Conservation (phyloP, 352 stramenopile species). For the Globisporangium takayamanum region DNA sequence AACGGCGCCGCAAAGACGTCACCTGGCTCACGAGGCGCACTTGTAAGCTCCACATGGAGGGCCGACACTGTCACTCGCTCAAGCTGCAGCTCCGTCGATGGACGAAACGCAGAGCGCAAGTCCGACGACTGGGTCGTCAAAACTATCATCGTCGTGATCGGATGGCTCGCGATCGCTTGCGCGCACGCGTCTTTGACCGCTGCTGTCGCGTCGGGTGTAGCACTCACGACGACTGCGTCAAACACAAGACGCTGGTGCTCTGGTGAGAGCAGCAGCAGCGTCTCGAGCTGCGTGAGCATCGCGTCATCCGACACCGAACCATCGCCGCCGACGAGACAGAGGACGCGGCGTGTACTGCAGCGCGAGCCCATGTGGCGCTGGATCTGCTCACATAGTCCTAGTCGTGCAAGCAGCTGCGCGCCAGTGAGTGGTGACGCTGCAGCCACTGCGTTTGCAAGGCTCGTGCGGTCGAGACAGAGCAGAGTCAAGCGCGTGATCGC, state of each 20-base stretch:
- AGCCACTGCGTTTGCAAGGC: conserved; percentile 7
- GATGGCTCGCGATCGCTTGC: not conserved
- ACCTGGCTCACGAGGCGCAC: too few relatives aligned
- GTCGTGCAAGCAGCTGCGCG: conserved; percentile 7
- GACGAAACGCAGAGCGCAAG: not conserved
- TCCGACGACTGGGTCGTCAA: conserved; percentile 19
- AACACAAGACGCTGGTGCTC: conserved; percentile 12
- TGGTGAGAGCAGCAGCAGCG: conserved; percentile 9
- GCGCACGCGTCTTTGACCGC: conserved; percentile 2
- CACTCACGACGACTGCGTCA: conserved; percentile 17
- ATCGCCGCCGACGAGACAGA: conserved; percentile 16
- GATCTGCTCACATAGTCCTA: conserved; percentile 23
- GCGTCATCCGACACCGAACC: conserved; percentile 16
- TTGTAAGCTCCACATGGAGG: too few relatives aligned
- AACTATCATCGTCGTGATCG: conserved; percentile 19
- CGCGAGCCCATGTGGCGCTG: conserved; percentile 21
- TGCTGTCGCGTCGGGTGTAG: not conserved
- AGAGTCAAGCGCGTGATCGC: conserved; percentile 19
- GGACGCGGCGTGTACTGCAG: conserved; percentile 15
- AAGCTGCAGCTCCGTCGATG: too few relatives aligned
- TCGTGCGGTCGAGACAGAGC: conserved; percentile 23
- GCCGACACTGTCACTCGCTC: too few relatives aligned
- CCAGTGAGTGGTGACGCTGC: not conserved
- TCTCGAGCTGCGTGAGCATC: conserved; percentile 13
- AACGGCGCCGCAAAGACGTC: conserved; percentile 6